phyloP scores from a whole-genome alignment of 225 moss, liverwort and hornwort genomes.

The Physcomitrellopsis africana region DNA sequence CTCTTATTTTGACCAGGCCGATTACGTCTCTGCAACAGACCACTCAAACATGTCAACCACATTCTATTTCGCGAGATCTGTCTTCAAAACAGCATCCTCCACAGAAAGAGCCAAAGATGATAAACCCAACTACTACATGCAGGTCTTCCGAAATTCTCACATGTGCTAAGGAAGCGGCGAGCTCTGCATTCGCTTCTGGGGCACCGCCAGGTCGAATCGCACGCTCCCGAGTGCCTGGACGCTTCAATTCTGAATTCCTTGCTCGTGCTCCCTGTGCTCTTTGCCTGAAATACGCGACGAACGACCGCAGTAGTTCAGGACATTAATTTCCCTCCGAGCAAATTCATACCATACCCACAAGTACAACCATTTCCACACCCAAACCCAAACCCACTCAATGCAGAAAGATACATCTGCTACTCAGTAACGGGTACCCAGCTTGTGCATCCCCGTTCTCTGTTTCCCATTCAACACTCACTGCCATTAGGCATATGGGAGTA shows the following conservation, averaged over 20 bases:
- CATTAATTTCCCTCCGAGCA: too few species aligned
- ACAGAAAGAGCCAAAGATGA: too few species aligned
- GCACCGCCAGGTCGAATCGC: conserved; percentile 79
- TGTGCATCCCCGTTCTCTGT: too few species aligned
- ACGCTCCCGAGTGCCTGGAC: conserved; percentile 71
- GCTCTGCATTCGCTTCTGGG: conserved; percentile 96
- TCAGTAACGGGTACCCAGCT: too few species aligned
- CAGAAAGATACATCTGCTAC: too few species aligned
- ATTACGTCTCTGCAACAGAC: conserved; percentile 70
- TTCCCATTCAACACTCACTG: too few species aligned
- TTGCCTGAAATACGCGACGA: conserved; percentile 53
- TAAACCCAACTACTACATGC: background rate
- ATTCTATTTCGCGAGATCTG: background rate
- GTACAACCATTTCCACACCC: too few species aligned
- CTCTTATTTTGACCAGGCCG: conserved; percentile 81
- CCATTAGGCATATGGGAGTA: too few species aligned
- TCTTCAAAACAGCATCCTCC: too few species aligned
- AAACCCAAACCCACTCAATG: too few species aligned
- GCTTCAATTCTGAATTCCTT: conserved; percentile 80
- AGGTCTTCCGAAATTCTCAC: conserved; percentile 15
- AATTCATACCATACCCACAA: too few species aligned
- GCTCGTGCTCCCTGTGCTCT: conserved; percentile 80
- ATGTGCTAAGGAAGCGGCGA: conserved; percentile 79
- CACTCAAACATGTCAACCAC: conserved; percentile 11
- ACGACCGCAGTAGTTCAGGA: background rate